Conservation (phyloP, 2,329 filamentous ascomycete species). For the Trichoderma guizhouense region DNA sequence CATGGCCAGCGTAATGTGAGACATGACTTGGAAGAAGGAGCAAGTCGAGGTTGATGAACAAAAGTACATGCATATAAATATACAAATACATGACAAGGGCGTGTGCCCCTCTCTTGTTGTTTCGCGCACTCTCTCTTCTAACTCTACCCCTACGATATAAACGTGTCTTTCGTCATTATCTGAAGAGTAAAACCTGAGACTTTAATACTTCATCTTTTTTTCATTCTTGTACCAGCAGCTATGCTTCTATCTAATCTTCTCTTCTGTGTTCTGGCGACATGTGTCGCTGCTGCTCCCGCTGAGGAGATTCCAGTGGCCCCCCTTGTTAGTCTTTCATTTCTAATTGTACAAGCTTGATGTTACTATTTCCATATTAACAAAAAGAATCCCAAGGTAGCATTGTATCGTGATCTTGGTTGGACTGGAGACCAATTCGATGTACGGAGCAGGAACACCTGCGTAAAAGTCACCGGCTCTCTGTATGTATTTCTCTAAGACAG, state of each 20-base stretch:
- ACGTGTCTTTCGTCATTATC: neutral
- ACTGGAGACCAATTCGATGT: neutral
- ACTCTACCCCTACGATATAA: neutral
- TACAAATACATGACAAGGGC: neutral
- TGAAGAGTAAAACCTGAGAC: neutral
- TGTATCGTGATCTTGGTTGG: neutral
- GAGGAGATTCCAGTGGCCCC: neutral
- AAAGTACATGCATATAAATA: neutral
- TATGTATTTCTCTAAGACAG: neutral
- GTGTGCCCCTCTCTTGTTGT: neutral
- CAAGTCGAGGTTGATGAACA: neutral
- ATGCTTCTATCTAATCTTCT: neutral
- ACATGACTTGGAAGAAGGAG: neutral
- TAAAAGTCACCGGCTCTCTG: neutral
- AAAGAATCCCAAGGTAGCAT: neutral
- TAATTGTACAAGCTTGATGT: neutral
- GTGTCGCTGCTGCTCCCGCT: neutral
- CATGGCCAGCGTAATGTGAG: neutral
- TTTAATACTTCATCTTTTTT: neutral
- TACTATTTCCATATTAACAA: neutral
- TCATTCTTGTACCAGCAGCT: neutral
- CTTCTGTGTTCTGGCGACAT: neutral
- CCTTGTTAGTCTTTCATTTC: neutral
- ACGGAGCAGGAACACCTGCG: neutral
- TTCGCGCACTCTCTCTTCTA: neutral